Base-by-base conservation (phyloP, 345 rosid genomes). In the Zanthoxylum bungeanum region DNA sequence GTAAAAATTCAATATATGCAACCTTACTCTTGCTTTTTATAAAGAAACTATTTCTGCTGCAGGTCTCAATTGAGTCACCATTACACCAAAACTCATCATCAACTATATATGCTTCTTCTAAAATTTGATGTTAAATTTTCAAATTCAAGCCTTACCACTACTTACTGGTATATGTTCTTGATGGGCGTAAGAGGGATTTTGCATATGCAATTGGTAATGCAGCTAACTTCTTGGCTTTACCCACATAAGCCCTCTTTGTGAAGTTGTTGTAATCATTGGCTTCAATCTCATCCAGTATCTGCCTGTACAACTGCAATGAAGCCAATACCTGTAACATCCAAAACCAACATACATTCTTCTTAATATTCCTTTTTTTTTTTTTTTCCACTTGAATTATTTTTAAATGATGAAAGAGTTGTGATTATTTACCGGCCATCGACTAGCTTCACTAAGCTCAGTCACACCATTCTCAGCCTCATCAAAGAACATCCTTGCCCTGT, bases 191-290 rank as follows among this genome's bases (percentile, higher is more conserved):
- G 25, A 84, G 57, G 22, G 97, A 81, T 73, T 75, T 88, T 34
- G 85, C 82, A 81, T 82, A 90, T 34, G 97, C 92, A 28, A 83
- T 70, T 1, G 96, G 96, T 64, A 90, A 79, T 30, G 85, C 83
- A 42, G 80, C 87, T 21, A 92, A 66, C 76, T 92, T 92, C 91
- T 88, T 92, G 53, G 74, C 80, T 76, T 89, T 92, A 52, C 93
- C 80, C 14, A 90, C 96, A 70, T 89, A 89, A 10, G 98, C 94
- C 57, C 98, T 81, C 90, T 79, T 89, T 1, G 97, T 85, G 79
- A 90, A 93, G 79, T 86, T 93, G 85, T 93, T 77, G 78, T 89
- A 91, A 76, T 91, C 93, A 65, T 89, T 93, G 6, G 93, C 98
- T 80, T 91, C 98, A 36, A 93, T 93, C 80, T 86, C 95, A 62